Conservation (phyloP, 208 protist genomes). For the Tetramitus jugosus region DNA sequence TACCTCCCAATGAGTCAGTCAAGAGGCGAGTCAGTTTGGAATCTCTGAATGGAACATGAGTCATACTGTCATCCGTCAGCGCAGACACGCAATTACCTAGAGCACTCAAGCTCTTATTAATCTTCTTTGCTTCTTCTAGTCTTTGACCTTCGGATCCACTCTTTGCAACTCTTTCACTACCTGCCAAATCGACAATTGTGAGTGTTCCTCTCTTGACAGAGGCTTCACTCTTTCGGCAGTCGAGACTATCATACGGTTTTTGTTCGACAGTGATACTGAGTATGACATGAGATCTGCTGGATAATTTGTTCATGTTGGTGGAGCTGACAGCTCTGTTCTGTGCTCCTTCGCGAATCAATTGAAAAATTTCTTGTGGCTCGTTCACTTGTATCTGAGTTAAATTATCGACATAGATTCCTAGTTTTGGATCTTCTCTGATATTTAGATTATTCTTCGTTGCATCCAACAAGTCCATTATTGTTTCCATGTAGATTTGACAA, state of each 20-base stretch:
- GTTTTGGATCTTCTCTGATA: slow-evolving; percentile 60
- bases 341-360: slow-evolving; percentile 52
- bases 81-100: not conserved
- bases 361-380: slow-evolving; percentile 54
- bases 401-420: slow-evolving; percentile 62
- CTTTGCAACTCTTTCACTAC: slow-evolving; percentile 8
- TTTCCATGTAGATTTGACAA: slow-evolving; percentile 44
- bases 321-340: slow-evolving; percentile 21
- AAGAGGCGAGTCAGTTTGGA: slow-evolving; percentile 16
- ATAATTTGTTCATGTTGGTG: slow-evolving; percentile 45
- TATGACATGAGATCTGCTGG: slow-evolving; percentile 46
- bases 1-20: slow-evolving; percentile 23
- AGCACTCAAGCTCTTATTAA: slow-evolving; percentile 23
- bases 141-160: not conserved
- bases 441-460: slow-evolving; percentile 38
- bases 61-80: not conserved
- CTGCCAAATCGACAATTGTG: slow-evolving; percentile 21
- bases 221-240: slow-evolving; percentile 41
- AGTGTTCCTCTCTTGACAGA: not conserved
- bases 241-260: slow-evolving; percentile 36
- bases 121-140: slow-evolving; percentile 8
- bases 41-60: slow-evolving; percentile 23
- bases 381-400: slow-evolving; percentile 57
- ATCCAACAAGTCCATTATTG: not conserved
- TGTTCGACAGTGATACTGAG: slow-evolving; percentile 49